Base-by-base conservation (phyloP, 2,329 filamentous ascomycete species). In the Fusarium nelsonii region DNA sequence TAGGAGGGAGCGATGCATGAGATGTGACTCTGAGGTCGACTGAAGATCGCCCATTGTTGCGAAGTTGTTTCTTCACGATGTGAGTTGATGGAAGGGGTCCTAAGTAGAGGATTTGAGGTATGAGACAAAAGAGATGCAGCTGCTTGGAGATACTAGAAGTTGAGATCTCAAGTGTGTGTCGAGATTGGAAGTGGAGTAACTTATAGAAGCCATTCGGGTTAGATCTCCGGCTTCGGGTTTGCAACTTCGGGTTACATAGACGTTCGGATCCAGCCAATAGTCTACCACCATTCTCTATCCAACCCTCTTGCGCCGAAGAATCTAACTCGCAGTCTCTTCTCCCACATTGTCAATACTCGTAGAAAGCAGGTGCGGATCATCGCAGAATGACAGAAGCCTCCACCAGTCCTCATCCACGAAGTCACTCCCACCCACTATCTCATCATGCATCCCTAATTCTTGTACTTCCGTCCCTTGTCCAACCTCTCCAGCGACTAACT, bases 1-100 rank as follows among this genome's bases (percentile, higher is more conserved):
- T 18, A 73, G 48, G 8, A 81, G 73, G 3, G 78, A 79, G n/a
- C 78, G 77, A 56, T 81, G 77, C 67, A 81, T 65, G 6, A 81
- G 67, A 30, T 54, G 32, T 1, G 75, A 65, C 44, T 75, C 72
- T 30, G 57, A 1, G 16, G 44, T 39, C 18, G 23, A 10, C 4
- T n/a, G 43, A 16, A 62, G 30, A 4, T 66, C 62, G 10, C 48
- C 55, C 63, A 65, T 65, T 26, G 10, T 28, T 14, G 8, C 1
- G 16, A 36, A 15, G 3, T 18, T 15, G 26, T 50, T 4, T 16
- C 8, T 15, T 16, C 10, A 16, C 30, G 1, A 26, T 18, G 1
- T 1, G 1, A 7, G 6, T n/a, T 46, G 3, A 5, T 1, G 16
- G 1, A 3, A 0, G 2, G 6, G 23, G 23, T 23, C 23, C 3